Percentiles rank a stretch among this genome's conserved stretches.
Conservation (phyloP, 2,329 filamentous ascomycete genomes). For the Fonsecaea pugnacius region DNA sequence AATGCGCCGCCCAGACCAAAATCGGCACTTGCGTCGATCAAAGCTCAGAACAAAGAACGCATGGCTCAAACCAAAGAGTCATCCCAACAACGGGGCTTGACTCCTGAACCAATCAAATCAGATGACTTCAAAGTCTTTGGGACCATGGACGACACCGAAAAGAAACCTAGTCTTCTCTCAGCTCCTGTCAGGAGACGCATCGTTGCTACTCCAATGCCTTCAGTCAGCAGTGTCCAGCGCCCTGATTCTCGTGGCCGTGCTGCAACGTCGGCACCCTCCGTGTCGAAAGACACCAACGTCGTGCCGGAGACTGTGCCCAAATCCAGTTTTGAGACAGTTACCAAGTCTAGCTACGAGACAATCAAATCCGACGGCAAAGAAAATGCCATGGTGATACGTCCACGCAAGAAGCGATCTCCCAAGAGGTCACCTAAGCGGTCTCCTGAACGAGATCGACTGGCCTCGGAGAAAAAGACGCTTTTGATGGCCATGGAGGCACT, state of each 20-base stretch:
- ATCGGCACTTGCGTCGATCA: slow-evolving; percentile 36
- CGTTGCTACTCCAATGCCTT: slow-evolving; percentile 36
- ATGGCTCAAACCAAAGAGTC: slow-evolving; percentile 11
- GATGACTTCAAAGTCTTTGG: slow-evolving; percentile 30
- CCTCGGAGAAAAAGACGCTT: slow-evolving; percentile 30
- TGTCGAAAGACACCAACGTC: slow-evolving; percentile 18
- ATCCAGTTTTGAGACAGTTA: slow-evolving; percentile 5
- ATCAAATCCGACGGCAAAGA: slow-evolving; percentile 33
- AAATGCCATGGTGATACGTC: slow-evolving; percentile 28
- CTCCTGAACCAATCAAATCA: slow-evolving; percentile 25
- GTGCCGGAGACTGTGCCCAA: background rate
- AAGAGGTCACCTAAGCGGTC: slow-evolving; percentile 23
- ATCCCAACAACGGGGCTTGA: slow-evolving; percentile 19
- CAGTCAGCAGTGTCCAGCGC: slow-evolving; percentile 15
- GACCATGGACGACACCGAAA: slow-evolving; percentile 25
- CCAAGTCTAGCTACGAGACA: slow-evolving; percentile 18
- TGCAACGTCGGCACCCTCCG: slow-evolving; percentile 12
- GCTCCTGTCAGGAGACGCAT: slow-evolving; percentile 38
- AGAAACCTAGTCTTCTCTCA: slow-evolving; percentile 29
- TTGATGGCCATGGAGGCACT: slow-evolving; percentile 29
- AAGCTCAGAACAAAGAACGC: slow-evolving; percentile 33
- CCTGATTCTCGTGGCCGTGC: slow-evolving; percentile 28
- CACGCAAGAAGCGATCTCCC: slow-evolving; percentile 26
- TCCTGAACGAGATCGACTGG: slow-evolving; percentile 25
- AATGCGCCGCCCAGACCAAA: slow-evolving; percentile 27